phyloP scores from a whole-genome alignment of 768 basidiomycete genomes.

The Tricholoma hemisulphureum region DNA sequence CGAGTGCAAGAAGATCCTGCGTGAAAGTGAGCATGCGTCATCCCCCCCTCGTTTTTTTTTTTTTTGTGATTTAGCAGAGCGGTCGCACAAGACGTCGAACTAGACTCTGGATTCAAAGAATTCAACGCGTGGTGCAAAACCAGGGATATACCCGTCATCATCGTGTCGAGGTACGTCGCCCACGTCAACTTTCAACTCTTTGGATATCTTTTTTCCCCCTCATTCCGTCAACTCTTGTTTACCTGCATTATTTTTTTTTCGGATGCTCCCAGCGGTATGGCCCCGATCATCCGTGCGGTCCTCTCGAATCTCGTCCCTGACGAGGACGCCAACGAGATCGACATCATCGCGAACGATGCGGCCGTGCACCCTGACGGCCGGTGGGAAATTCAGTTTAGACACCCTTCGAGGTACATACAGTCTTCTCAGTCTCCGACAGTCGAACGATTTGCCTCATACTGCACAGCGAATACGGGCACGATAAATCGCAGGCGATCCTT shows the following conservation, averaged over 20 bases:
- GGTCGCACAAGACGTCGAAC: conserved; percentile 65
- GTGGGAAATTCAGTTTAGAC: conserved; percentile 85
- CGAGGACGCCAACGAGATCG: conserved; percentile 70
- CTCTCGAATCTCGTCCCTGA: conserved; percentile 79
- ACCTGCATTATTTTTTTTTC: too few species aligned
- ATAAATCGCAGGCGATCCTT: conserved; percentile 92
- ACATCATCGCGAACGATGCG: conserved; percentile 94
- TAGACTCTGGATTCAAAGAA: conserved; percentile 85
- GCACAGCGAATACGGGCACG: conserved; percentile 83
- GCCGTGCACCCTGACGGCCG: conserved; percentile 57
- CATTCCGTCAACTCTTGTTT: too few species aligned
- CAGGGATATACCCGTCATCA: conserved; percentile 82
- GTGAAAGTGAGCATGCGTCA: conserved; percentile 57
- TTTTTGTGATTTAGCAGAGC: conserved; percentile 1
- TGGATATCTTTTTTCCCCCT: too few species aligned
- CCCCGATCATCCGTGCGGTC: conserved; percentile 88
- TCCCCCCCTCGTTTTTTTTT: conserved; percentile 4
- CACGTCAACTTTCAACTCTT: neutral
- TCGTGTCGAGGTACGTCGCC: conserved; percentile 75
- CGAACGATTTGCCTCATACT: neutral
- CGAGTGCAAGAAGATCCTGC: conserved; percentile 77
- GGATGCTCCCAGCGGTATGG: conserved; percentile 96
- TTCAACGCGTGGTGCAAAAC: conserved; percentile 85
- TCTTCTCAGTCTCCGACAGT: neutral
- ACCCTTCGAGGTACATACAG: conserved; percentile 75